phyloP scores from a whole-genome alignment of 2,329 filamentous ascomycete genomes.

The Setomelanomma holmii region DNA sequence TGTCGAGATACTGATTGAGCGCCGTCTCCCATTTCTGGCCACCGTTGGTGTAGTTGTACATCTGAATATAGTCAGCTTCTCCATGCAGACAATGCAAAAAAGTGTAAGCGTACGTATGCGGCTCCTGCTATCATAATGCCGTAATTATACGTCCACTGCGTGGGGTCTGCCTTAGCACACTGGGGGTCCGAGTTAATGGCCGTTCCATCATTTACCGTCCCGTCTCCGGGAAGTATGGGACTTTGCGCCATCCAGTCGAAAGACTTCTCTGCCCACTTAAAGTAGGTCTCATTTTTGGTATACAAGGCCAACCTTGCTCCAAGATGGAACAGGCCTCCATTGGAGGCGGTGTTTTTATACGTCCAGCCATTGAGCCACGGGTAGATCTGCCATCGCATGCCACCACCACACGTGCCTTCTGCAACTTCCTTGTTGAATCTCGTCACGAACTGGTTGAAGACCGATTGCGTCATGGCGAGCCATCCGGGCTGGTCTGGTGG shows the following conservation, averaged over 20 bases:
- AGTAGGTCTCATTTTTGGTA: constrained; percentile 47
- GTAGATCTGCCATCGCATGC: constrained; percentile 48
- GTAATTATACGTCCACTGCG: constrained; percentile 49
- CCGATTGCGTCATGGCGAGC: constrained; percentile 53
- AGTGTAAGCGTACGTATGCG: constrained; percentile 33
- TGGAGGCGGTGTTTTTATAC: constrained; percentile 50
- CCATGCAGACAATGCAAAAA: neutral
- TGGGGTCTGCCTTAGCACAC: constrained; percentile 38
- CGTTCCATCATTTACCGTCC: constrained; percentile 40
- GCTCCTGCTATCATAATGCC: constrained; percentile 45
- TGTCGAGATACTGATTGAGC: constrained; percentile 40
- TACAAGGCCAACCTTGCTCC: constrained; percentile 47
- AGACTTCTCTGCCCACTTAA: constrained; percentile 43
- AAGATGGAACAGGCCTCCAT: constrained; percentile 49
- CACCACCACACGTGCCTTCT: constrained; percentile 39
- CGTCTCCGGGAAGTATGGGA: constrained; percentile 32
- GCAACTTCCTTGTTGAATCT: constrained; percentile 39
- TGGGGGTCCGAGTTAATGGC: constrained; percentile 22
- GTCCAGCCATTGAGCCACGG: constrained; percentile 44
- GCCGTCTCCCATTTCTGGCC: constrained; percentile 38
- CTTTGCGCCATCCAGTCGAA: constrained; percentile 45
- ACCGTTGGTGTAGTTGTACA: constrained; percentile 52
- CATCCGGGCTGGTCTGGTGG: constrained; percentile 50
- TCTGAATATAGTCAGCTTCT: constrained; percentile 28
- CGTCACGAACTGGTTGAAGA: constrained; percentile 47